Percentiles rank a stretch among this genome's conserved stretches.
phyloP scores from a whole-genome alignment of 2,329 filamentous ascomycete species.

The Xylariaceae sp. region DNA sequence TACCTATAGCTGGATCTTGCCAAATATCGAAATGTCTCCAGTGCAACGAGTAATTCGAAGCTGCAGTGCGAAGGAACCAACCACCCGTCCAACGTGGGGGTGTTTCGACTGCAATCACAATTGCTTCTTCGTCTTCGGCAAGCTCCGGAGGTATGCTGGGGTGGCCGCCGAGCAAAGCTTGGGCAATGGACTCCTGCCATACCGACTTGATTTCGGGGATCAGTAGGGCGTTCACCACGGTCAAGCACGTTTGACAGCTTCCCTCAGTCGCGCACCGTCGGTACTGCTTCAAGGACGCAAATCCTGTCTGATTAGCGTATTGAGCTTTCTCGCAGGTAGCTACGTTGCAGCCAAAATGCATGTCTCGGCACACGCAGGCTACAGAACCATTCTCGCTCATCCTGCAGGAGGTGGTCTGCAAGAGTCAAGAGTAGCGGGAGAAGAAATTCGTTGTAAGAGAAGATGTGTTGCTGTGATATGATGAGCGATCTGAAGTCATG shows the following conservation, averaged over 20 bases:
- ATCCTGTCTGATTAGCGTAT: not conserved
- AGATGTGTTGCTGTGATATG: too few relatives aligned
- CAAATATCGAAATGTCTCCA: slow-evolving; percentile 3
- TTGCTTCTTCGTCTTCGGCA: slow-evolving; percentile 1
- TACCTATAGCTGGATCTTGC: not conserved
- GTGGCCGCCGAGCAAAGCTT: not conserved
- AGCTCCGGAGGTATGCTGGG: not conserved
- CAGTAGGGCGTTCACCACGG: not conserved
- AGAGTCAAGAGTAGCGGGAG: too few relatives aligned
- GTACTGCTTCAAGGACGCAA: not conserved
- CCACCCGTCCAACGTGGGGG: not conserved
- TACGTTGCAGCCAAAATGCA: not conserved
- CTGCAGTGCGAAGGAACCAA: not conserved
- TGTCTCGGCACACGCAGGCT: not conserved
- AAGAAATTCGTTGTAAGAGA: too few relatives aligned
- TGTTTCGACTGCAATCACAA: not conserved
- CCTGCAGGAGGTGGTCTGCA: too few relatives aligned
- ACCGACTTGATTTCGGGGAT: not conserved
- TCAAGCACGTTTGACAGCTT: not conserved
- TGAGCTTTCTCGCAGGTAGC: not conserved
- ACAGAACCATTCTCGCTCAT: too few relatives aligned
- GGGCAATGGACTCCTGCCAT: not conserved
- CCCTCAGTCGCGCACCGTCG: not conserved
- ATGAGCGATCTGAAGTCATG: too few relatives aligned
- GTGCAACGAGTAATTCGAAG: not conserved